Percentiles rank a stretch among this genome's conserved stretches.
phyloP scores from a whole-genome alignment of 108 stramenopile genomes.

The Fistulifera pelliculosa region DNA sequence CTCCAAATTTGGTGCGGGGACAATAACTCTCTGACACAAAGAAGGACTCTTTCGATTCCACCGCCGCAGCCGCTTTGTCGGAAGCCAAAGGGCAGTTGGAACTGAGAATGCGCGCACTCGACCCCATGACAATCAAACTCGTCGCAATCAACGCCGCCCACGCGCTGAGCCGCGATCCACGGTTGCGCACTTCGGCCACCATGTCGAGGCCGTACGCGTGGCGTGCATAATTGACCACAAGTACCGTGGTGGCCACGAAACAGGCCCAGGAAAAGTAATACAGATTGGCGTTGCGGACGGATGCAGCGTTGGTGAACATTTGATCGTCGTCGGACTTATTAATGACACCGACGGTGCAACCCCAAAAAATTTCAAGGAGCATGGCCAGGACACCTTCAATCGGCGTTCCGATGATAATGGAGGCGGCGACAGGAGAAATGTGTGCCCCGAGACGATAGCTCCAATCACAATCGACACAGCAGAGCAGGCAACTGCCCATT shows the following conservation, averaged over 20 bases:
- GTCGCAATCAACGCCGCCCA: slow-evolving; percentile 62
- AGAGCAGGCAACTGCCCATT: slow-evolving; percentile 64
- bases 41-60: slow-evolving; percentile 11
- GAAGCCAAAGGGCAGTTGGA: slow-evolving; percentile 36
- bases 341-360: slow-evolving; percentile 60
- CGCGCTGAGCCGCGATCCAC: slow-evolving; percentile 41
- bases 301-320: neutral
- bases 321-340: slow-evolving; percentile 24
- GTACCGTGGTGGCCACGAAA: slow-evolving; percentile 43
- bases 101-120: slow-evolving; percentile 59
- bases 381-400: slow-evolving; percentile 51
- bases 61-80: slow-evolving; percentile 2
- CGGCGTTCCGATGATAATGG: slow-evolving; percentile 53
- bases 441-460: slow-evolving; percentile 43
- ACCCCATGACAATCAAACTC: slow-evolving; percentile 68
- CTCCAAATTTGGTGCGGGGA: slow-evolving; percentile 55
- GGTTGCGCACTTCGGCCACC: slow-evolving; percentile 42
- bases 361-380: slow-evolving; percentile 50
- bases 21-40: slow-evolving; percentile 24
- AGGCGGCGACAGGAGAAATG: slow-evolving; percentile 33
- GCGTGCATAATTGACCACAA: slow-evolving; percentile 46
- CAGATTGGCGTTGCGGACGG: slow-evolving; percentile 67
- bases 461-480: slow-evolving; percentile 49
- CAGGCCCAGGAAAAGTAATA: slow-evolving; percentile 83
- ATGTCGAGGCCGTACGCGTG: slow-evolving; percentile 60